Percentiles rank a stretch among this genome's conserved stretches.
These are phyloP conservation scores for Thielaviopsis euricoi DNA, from an alignment of 2,329 filamentous ascomycete genomes.

Conservation along the genomic window DNA sequence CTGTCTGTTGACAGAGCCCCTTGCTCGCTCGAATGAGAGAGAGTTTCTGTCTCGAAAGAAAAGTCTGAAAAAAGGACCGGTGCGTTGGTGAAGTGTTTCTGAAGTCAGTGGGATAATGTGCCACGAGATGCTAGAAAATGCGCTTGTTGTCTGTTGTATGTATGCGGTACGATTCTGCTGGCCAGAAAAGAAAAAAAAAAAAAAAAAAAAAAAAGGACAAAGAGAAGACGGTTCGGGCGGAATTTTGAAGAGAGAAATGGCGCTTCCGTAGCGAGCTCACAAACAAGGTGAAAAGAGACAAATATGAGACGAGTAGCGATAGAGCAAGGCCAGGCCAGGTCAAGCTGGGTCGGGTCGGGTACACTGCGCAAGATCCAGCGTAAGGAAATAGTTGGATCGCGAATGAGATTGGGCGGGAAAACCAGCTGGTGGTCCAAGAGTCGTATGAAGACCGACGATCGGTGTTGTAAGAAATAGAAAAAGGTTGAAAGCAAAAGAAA, in stretches of 20 bases:
- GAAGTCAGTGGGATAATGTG: not conserved
- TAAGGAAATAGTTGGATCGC: not conserved
- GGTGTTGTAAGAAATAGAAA: not conserved
- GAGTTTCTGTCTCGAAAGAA: not conserved
- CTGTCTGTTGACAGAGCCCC: not conserved
- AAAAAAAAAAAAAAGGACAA: not conserved
- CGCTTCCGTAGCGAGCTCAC: not conserved
- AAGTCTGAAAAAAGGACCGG: not conserved
- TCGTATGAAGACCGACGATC: not conserved
- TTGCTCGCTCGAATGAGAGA: not conserved
- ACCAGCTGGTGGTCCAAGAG: not conserved
- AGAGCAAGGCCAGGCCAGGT: not conserved
- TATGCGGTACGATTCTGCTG: not conserved
- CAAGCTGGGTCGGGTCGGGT: not conserved
- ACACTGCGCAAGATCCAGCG: not conserved
- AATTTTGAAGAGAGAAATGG: not conserved
- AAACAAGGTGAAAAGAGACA: not conserved
- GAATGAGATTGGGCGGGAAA: not conserved
- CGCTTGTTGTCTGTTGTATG: not conserved
- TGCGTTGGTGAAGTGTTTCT: not conserved
- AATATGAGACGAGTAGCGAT: not conserved
- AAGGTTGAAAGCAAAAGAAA: no score
- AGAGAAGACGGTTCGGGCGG: not conserved
- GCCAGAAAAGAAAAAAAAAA: not conserved
- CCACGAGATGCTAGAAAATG: not conserved